Base-by-base conservation (phyloP, 352 stramenopile species). In the Phytophthora pluvialis region DNA sequence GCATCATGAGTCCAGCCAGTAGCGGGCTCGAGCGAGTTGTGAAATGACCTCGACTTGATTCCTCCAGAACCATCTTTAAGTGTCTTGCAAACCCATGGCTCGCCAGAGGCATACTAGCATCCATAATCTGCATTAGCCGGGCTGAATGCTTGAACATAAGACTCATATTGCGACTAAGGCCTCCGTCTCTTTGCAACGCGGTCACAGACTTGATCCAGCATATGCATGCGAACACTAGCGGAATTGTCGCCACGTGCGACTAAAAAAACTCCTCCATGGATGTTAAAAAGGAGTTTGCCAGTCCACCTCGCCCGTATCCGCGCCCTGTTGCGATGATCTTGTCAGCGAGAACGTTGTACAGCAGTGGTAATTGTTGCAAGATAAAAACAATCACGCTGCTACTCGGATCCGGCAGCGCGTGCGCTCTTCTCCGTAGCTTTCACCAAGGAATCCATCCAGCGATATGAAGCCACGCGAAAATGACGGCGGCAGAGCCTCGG, bases 161-260 rank as follows among this genome's bases (percentile, higher is more conserved):
- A 28, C 60, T 70, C 18, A 77, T 49, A 5, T 63, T 72, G 5
- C 58, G 51, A 16, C 18, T 50, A 5, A 77, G 60, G 0, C 64
- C 64, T 3, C 35, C 48, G 7, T 77, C 36, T 40, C 72, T 60
- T 38, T 80, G 60, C 1, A 80, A 57, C 18, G 59, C 71, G 0
- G 64, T 56, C 0, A 73, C 64, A 7, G 68, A 69, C 18, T 73
- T 73, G 5, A 77, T 7, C 68, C 68, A 80, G 64, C 72, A 77
- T 8, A 70, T 64, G 25, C 57, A 67, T 3, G 55, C 38, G 25
- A 80, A 77, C 21, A 72, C 64, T 3, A 80, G 39, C 0, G 61
- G 64, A 10, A 80, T 18, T 0, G 55, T 67, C 21, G 68, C 59
- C 29, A 51, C 44, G 18, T 45, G 59, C 5, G 46, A 72, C 13